Percentiles rank a stretch among this genome's conserved stretches.
phyloP scores from a whole-genome alignment of 768 basidiomycete genomes.

The Termitomyces sp. region DNA sequence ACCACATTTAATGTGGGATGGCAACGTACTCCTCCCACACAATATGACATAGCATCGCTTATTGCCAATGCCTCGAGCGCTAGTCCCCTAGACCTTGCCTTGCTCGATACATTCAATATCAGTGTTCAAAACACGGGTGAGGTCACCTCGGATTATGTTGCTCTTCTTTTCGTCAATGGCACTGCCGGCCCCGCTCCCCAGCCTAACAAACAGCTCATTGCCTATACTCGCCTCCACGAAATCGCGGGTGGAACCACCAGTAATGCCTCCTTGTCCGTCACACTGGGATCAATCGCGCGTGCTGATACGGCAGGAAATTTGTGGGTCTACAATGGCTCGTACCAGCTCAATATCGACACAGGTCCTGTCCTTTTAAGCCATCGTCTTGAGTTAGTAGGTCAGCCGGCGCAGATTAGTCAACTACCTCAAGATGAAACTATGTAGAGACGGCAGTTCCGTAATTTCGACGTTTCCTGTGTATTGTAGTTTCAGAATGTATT shows the following conservation, averaged over 20 bases:
- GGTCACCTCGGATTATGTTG: constrained; percentile 50
- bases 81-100: constrained; percentile 35
- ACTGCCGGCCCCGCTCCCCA: constrained; percentile 45
- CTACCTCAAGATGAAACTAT: constrained; percentile 27
- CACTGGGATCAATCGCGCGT: constrained; percentile 45
- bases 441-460: too few relatives aligned
- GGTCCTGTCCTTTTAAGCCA: constrained; percentile 30
- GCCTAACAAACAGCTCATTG: constrained; percentile 48
- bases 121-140: constrained; percentile 45
- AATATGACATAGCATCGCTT: constrained; percentile 39
- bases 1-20: constrained; percentile 45
- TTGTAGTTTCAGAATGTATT: background rate
- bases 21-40: constrained; percentile 26
- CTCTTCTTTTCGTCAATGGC: constrained; percentile 47
- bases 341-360: constrained; percentile 40
- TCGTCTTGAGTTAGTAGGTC: constrained; percentile 40
- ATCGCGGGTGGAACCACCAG: constrained; percentile 22
- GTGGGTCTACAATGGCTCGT: constrained; percentile 44
- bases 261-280: constrained; percentile 35
- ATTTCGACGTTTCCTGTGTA: background rate
- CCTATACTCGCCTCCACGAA: constrained; percentile 37
- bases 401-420: constrained; percentile 32
- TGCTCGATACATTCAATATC: constrained; percentile 47
- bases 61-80: constrained; percentile 19
- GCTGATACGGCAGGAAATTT: constrained; percentile 42